These are phyloP conservation scores for Dryas integrifolia DNA, from an alignment of 331 rosid genomes.

Conservation along the genomic window DNA sequence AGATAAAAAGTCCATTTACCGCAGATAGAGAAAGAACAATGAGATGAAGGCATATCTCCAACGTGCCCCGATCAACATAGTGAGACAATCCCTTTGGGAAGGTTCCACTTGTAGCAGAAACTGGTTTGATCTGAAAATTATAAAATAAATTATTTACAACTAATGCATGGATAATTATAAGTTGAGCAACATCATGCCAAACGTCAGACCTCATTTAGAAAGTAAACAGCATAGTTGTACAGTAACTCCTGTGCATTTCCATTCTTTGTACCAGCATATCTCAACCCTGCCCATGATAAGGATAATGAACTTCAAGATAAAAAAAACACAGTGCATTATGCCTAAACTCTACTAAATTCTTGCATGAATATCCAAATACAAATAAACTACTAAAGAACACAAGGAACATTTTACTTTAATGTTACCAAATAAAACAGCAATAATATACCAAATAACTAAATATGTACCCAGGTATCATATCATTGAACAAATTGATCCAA, in stretches of 20 bases:
- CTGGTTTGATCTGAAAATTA: slow-evolving; percentile 72
- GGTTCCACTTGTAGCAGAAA: slow-evolving; percentile 55
- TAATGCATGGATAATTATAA: slow-evolving; percentile 18
- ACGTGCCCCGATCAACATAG: slow-evolving; percentile 80
- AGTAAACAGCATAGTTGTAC: slow-evolving; percentile 73
- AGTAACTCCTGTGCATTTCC: slow-evolving; percentile 81
- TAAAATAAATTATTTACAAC: slow-evolving; percentile 16
- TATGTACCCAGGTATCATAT: background rate
- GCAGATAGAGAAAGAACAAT: slow-evolving; percentile 83
- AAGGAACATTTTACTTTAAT: background rate
- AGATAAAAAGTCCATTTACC: slow-evolving; percentile 45
- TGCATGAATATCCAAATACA: background rate
- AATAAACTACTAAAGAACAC: background rate
- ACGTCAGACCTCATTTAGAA: slow-evolving; percentile 77
- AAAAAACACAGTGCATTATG: background rate
- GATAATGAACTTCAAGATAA: slow-evolving; percentile 26
- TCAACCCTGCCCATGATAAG: slow-evolving; percentile 59
- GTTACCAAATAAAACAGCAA: background rate
- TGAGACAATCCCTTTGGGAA: slow-evolving; percentile 85
- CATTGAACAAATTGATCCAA: background rate
- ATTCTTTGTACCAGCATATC: slow-evolving; percentile 89
- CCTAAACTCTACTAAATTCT: background rate
- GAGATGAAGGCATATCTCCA: slow-evolving; percentile 93
- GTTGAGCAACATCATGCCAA: slow-evolving; percentile 23
- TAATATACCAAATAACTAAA: background rate